Evolutionary conservation across 495 filamentous ascomycete species (phyloP).

Genomic region (Hypoxylon lienhwacheense): DNA sequence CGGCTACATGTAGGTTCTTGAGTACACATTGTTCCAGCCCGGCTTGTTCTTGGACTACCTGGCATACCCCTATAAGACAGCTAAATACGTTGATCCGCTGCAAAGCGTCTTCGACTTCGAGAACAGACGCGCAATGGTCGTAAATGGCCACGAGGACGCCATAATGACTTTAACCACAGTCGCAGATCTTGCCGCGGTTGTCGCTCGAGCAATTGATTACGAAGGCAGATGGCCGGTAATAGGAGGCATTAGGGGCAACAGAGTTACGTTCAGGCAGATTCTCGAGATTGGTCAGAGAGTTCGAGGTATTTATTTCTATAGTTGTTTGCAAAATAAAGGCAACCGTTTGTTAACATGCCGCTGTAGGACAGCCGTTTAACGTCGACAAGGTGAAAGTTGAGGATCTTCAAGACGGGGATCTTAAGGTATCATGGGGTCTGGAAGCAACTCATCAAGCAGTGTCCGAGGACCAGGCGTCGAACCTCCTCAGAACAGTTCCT

Average conservation of each 20-base stretch:
- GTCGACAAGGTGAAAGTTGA: constrained; percentile 49
- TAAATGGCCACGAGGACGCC: constrained; percentile 51
- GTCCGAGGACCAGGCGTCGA: constrained; percentile 43
- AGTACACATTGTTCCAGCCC: constrained; percentile 61
- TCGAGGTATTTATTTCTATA: constrained; percentile 46
- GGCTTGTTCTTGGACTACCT: constrained; percentile 60
- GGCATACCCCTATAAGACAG: constrained; percentile 51
- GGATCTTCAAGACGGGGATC: constrained; percentile 50
- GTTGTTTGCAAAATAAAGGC: neutral
- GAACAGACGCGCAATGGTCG: constrained; percentile 50
- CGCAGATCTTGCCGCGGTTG: constrained; percentile 49
- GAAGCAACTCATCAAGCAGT: constrained; percentile 48
- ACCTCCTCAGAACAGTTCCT: constrained; percentile 38
- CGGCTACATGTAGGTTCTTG: constrained; percentile 48
- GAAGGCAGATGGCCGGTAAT: constrained; percentile 58
- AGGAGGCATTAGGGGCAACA: constrained; percentile 56
- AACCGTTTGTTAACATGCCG: constrained; percentile 13
- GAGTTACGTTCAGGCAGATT: constrained; percentile 46
- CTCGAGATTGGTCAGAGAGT: constrained; percentile 52
- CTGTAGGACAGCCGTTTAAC: constrained; percentile 43
- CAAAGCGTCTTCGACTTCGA: constrained; percentile 51
- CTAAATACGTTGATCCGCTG: constrained; percentile 51
- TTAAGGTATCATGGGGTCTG: constrained; percentile 51
- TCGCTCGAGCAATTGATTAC: constrained; percentile 55
- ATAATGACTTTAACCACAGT: constrained; percentile 52